Evolutionary conservation across 2,329 filamentous ascomycete species (phyloP), one percentile per base, ranked within the genome.

Genomic region (Nectriaceae sp.): DNA sequence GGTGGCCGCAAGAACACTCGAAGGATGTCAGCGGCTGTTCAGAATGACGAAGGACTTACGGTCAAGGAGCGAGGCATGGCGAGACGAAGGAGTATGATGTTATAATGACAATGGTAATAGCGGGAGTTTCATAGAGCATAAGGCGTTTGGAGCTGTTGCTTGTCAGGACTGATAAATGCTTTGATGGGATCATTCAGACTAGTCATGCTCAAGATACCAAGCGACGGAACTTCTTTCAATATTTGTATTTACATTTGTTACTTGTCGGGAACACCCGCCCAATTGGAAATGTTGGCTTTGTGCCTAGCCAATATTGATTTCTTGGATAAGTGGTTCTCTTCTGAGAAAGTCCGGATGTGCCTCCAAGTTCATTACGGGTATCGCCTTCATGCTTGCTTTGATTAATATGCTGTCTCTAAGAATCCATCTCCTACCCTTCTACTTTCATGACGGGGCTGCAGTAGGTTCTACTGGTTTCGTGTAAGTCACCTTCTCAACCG

Each of bases 401-500:
- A 52, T 59, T 42, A 45, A 54, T 59, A 51, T 53, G 40, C 22
- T 46, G 41, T 13, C 18, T 40, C 39, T 46, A 47, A 35, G 21
- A 44, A 43, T 48, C 35, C 40, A 39, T 40, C 24, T 52, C 35
- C 49, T 37, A 19, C 49, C 29, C 47, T 11, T 44, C 26, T 13
- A 19, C 42, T 50, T 42, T 56, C 38, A 57, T 66, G 61, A 73
- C 76, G 72, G 82, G 64, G 78, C 76, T 44, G 73, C 69, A 18
- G 71, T 74, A 26, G 82, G 78, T 59, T 84, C 79, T 47, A 85
- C 82, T 33, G 85, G 86, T 75, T 91, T 92, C 61, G 88, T 89
- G 69, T 89, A 93, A 42, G 89, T 91, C 53, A 93, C 88, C 75
- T 93, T 93, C 69, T 93, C 89, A 36, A 93, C 89, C 15, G 86